Base-by-base conservation (phyloP, 2,329 filamentous ascomycete genomes). In the Chrysoporthe puriensis region DNA sequence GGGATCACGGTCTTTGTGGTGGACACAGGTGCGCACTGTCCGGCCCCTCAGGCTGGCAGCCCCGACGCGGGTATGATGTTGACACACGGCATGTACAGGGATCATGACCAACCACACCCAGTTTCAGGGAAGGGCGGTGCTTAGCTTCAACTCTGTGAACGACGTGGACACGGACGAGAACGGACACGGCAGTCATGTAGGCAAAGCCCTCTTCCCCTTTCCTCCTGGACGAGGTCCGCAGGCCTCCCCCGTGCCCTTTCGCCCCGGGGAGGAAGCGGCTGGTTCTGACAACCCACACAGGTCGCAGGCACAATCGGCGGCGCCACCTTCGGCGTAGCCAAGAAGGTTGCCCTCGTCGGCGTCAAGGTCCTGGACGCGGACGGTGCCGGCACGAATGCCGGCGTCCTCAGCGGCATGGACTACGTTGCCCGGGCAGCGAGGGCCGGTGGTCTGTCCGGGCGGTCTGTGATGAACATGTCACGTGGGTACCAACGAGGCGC, bases 401-500 rank as follows among this genome's bases (percentile, higher is more conserved):
- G 79, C 64, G 81, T 90, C 63, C 81, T 91, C 61, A 77, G 81
- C n/a, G 89, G 88, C 69, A 83, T 91, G 77, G 80, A 88, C 72
- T 89, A 81, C 68, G 80, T 87, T 57, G 79, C 81, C 57, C 70
- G 81, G n/a, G 81, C 87, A 70, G 86, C 79, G 52, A 71, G 74
- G 54, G 65, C 75, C 46, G 78, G 77, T 70, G 79, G 79, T 32
- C 75, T 82, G 44, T 68, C 70, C n/a, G 85, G 85, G 73, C 86
- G 85, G 73, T 81, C 84, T 66, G 83, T 89, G 72, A 84, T 89
- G 82, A 89, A 88, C 81, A 87, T 89, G 85, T 89, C 87, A 4
- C 52, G 59, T 61, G 36, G n/a, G 58, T 36, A 8, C 4, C 1
- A n/a, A 18, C 26, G 16, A n/a, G n/a, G 1, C 11, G n/a, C 34